Conservation (phyloP, 106 monocot genomes). For the Allium cepa region DNA sequence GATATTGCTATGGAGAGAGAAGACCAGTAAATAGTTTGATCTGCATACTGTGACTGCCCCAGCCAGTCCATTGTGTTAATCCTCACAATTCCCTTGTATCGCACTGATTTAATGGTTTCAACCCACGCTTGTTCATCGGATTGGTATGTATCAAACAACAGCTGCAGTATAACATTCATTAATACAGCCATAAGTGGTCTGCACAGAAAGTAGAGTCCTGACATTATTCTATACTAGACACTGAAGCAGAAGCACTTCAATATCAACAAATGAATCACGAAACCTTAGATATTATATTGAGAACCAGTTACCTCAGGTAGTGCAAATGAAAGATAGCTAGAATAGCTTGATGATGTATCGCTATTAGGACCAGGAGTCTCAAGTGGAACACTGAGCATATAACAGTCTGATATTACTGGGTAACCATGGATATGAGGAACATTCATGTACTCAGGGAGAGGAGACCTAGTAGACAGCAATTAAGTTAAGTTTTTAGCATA, state of each 20-base stretch:
- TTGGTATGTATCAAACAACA: slow-evolving; percentile 66
- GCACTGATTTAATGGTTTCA: slow-evolving; percentile 82
- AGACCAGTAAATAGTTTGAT: slow-evolving; percentile 65
- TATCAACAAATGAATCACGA: too few relatives aligned
- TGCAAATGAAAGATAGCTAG: slow-evolving; percentile 89
- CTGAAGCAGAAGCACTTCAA: too few relatives aligned
- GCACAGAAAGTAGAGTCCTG: too few relatives aligned
- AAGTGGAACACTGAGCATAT: slow-evolving; percentile 45
- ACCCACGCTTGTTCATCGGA: slow-evolving; percentile 90
- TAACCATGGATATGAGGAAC: slow-evolving; percentile 6
- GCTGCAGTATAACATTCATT: background rate
- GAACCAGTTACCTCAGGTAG: slow-evolving; percentile 45
- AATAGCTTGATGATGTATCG: slow-evolving; percentile 16
- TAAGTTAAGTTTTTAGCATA: too few relatives aligned
- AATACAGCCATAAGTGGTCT: too few relatives aligned
- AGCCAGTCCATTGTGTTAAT: slow-evolving; percentile 94
- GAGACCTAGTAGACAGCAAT: too few relatives aligned
- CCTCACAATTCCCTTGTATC: slow-evolving; percentile 45
- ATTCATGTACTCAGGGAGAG: too few relatives aligned
- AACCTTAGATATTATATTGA: too few relatives aligned
- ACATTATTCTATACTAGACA: too few relatives aligned
- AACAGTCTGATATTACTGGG: slow-evolving; percentile 57
- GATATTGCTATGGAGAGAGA: slow-evolving; percentile 4
- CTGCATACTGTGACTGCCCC: slow-evolving; percentile 64
- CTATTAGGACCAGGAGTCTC: slow-evolving; percentile 55